Conservation (phyloP, 208 protist species). For the Endotrypanum monterogeii region DNA sequence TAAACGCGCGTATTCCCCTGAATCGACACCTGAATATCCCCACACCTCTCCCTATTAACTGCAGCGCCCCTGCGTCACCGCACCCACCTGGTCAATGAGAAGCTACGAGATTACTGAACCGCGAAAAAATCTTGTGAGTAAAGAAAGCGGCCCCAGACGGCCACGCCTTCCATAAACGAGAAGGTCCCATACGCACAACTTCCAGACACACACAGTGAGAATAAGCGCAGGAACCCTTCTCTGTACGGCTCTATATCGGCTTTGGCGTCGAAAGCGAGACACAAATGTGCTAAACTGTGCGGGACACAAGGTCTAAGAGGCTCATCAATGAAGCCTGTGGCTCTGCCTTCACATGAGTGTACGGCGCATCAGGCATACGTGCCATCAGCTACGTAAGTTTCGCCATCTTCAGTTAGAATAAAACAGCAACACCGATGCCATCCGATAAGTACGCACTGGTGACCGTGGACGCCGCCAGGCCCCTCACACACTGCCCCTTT, state of each 20-base stretch:
- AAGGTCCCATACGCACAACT: neutral
- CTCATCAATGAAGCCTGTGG: neutral
- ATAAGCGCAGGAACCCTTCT: neutral
- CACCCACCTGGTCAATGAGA: neutral
- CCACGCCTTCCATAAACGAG: too few species aligned
- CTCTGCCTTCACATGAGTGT: neutral
- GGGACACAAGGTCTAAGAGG: neutral
- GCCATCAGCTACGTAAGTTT: neutral
- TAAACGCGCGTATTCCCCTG: neutral
- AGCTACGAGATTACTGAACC: neutral
- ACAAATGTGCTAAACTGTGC: neutral
- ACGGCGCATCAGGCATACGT: neutral
- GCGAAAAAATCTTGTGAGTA: neutral
- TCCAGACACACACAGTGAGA: neutral
- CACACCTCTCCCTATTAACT: neutral
- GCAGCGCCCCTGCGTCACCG: neutral
- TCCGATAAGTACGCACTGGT: neutral
- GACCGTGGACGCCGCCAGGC: too few species aligned
- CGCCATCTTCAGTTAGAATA: neutral
- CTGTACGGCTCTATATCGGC: neutral
- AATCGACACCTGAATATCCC: neutral
- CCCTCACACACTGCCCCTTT: neutral
- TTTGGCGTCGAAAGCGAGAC: neutral
- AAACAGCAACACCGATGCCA: neutral
- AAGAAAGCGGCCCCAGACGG: neutral